Conservation (phyloP, 169 alveolate species). For the Plasmodium reichenowi region DNA sequence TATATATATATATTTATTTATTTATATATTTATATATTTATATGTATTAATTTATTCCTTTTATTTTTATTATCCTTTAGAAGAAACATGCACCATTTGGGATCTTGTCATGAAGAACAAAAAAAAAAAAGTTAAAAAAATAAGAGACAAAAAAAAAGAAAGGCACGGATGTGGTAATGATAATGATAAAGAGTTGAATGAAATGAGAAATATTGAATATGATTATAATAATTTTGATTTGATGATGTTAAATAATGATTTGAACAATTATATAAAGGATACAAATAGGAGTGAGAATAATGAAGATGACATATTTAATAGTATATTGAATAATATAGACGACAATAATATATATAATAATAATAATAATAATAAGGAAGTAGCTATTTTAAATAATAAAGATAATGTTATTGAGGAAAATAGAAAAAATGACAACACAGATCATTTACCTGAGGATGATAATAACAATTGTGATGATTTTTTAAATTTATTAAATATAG, state of each 20-base stretch:
- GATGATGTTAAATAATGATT: constrained; percentile 1
- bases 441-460: not conserved
- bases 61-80: not conserved
- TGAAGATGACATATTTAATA: constrained; percentile 19
- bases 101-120: constrained; percentile 15
- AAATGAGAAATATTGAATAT: not conserved
- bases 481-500: constrained; percentile 12
- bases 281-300: not conserved
- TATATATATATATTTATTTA: not conserved
- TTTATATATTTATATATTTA: not conserved
- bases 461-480: constrained; percentile 38
- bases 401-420: not conserved
- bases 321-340: constrained; percentile 18
- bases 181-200: not conserved
- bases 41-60: not conserved
- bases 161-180: constrained; percentile 1
- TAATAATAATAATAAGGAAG: constrained; percentile 9
- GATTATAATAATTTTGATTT: constrained; percentile 14
- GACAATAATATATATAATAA: constrained; percentile 17
- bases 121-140: not conserved
- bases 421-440: not conserved
- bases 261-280: not conserved
- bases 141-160: not conserved
- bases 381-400: not conserved
- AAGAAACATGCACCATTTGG: constrained; percentile 12